Base-by-base conservation (phyloP, 2,329 filamentous ascomycete genomes). In the Boeremia lycopersici region DNA sequence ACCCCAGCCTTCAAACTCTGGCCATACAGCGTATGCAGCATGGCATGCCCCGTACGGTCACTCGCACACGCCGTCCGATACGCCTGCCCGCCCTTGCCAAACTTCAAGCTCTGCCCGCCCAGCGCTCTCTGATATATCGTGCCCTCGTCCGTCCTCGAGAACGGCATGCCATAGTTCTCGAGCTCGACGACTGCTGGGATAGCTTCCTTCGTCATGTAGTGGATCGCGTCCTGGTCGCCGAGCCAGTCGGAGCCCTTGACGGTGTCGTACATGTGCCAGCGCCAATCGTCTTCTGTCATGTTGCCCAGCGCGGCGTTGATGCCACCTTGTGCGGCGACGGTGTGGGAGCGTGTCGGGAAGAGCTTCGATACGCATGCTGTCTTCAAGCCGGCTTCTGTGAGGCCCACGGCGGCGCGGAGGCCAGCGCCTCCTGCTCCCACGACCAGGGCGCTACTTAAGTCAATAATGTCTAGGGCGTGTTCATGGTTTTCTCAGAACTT, bases 291-390 rank as follows among this genome's bases (percentile, higher is more conserved):
- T 61, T 79, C 72, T 34, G 78, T 78, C 79, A 82, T 82, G 63
- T 83, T 83, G 60, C 81, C 82, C 13, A 85, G 71, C 3, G 82
- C 82, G 9, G 82, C 82, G 68, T 84, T 84, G 68, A 87, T 87
- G 60, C 85, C 85, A 59, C 85, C 85, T 73, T 88, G 85, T 23
- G 85, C 85, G n/a, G 85, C 85, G 54, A 87, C 85, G 10, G 85
- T 88, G 73, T 87, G 85, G 63, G 81, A 84, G 74, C 85, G 78
- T 15, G 85, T 87, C 29, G 84, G 84, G 70, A 87, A 87, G 30
- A 87, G 77, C 70, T 87, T 87, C 28, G 83, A 83, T 59, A 88
- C 81, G 75, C 85, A 87, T 58, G 85, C 85, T 56, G 84, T 87
- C 63, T 87, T 85, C 67, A 87, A 81, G 8, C 85, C 85, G 60